A percentile compares a stretch with the other conserved stretches of the same genome.
Conservation (phyloP, 805 yeast species). For the Lachancea meyersii region DNA sequence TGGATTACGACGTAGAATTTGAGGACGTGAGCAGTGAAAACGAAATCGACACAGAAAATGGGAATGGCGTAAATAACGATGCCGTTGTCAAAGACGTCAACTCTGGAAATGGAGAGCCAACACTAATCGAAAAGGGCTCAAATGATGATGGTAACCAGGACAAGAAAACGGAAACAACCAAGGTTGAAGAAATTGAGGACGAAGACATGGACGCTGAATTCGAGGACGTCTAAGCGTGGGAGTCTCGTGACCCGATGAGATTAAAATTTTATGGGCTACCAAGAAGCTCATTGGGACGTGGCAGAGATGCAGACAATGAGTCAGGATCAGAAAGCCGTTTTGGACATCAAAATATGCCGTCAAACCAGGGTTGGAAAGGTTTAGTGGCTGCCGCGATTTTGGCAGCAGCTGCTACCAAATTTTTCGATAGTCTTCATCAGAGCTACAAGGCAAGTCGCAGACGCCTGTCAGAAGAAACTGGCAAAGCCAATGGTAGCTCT, state of each 20-base stretch:
- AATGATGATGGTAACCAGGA: conserved; percentile 12
- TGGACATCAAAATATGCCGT: not conserved
- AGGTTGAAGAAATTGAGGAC: conserved; percentile 21
- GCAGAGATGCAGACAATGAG: not conserved
- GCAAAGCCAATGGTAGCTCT: not conserved
- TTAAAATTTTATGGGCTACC: not conserved
- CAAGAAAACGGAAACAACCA: not conserved
- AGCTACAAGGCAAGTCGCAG: conserved; percentile 11
- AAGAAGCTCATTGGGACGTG: not conserved
- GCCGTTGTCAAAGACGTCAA: conserved; percentile 3
- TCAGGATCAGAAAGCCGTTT: not conserved
- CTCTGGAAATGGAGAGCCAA: conserved; percentile 4
- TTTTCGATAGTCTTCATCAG: conserved; percentile 27
- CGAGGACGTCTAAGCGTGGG: conserved; percentile 27
- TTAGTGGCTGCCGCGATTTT: conserved; percentile 30
- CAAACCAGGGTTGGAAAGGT: conserved; percentile 20
- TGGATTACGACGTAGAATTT: conserved; percentile 20
- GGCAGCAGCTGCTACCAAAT: conserved; percentile 30
- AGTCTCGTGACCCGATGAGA: not conserved
- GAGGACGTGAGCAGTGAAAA: conserved; percentile 15
- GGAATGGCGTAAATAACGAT: not conserved
- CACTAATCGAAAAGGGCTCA: not conserved
- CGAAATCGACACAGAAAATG: conserved; percentile 5
- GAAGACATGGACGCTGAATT: conserved; percentile 33
- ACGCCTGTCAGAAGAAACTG: not conserved